phyloP scores from a whole-genome alignment of 2,329 filamentous ascomycete species.

The Microsporum canis region DNA sequence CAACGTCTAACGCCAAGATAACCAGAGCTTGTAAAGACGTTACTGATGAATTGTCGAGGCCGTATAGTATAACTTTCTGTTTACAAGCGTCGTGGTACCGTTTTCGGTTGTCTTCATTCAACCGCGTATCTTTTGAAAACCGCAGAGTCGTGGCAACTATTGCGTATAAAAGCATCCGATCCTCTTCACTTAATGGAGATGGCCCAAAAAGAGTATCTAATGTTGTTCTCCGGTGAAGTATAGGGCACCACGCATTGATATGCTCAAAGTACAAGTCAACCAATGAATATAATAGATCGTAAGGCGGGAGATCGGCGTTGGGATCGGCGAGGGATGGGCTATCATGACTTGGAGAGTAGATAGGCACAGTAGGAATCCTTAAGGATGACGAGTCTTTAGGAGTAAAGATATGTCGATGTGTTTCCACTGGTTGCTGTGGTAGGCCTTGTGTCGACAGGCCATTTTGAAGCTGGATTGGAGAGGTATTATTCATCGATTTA shows the following conservation, averaged over 20 bases:
- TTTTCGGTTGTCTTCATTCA: constrained; percentile 60
- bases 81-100: constrained; percentile 74
- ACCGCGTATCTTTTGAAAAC: constrained; percentile 64
- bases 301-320: constrained; percentile 61
- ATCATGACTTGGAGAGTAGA: constrained; percentile 38
- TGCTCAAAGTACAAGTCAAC: constrained; percentile 71
- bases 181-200: constrained; percentile 63
- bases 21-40: constrained; percentile 79
- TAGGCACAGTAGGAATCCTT: constrained; percentile 39
- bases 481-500: constrained; percentile 21
- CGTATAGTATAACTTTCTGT: constrained; percentile 74
- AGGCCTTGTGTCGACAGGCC: constrained; percentile 17
- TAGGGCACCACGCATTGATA: constrained; percentile 76
- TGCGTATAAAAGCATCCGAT: constrained; percentile 71
- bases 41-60: constrained; percentile 79
- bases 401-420: constrained; percentile 29
- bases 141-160: constrained; percentile 81
- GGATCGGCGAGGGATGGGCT: constrained; percentile 36
- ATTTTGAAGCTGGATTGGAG: constrained; percentile 18
- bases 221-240: constrained; percentile 73
- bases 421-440: constrained; percentile 19
- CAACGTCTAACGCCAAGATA: constrained; percentile 72
- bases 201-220: constrained; percentile 72
- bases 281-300: constrained; percentile 60
- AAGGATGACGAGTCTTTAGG: constrained; percentile 38